Conservation (phyloP, 2,329 filamentous ascomycete species). For the Exophiala sp. region DNA sequence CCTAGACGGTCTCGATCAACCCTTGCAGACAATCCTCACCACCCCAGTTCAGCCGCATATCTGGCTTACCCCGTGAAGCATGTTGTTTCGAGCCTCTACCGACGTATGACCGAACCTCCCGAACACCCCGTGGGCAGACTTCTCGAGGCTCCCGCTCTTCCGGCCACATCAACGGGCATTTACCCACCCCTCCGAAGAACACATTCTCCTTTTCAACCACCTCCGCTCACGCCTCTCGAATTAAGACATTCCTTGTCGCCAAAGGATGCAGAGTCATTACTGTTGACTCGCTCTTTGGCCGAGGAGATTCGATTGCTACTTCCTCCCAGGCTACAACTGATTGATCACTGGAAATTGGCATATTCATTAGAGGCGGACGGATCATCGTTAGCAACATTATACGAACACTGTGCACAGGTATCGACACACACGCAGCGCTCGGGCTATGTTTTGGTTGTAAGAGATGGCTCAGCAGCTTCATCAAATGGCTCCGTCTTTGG, state of each 20-base stretch:
- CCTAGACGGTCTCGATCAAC: conserved; percentile 11
- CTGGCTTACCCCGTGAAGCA: conserved; percentile 48
- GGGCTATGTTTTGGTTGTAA: conserved; percentile 83
- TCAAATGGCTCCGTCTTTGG: conserved; percentile 60
- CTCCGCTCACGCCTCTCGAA: conserved; percentile 74
- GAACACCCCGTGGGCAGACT: conserved; percentile 27
- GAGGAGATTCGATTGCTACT: conserved; percentile 90
- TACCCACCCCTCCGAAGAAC: conserved; percentile 57
- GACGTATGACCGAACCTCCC: conserved; percentile 53
- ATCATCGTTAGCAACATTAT: conserved; percentile 78
- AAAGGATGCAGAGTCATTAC: conserved; percentile 49
- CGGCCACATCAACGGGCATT: conserved; percentile 40
- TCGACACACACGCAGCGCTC: conserved; percentile 58
- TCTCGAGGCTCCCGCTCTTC: conserved; percentile 28
- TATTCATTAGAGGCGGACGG: conserved; percentile 93
- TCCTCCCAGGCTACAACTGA: conserved; percentile 77
- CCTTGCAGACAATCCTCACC: conserved; percentile 30
- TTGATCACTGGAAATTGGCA: conserved; percentile 76
- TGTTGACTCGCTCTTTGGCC: conserved; percentile 68
- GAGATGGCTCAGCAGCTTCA: conserved; percentile 52
- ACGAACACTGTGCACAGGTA: conserved; percentile 67
- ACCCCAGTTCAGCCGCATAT: conserved; percentile 40
- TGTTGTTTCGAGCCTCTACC: conserved; percentile 58
- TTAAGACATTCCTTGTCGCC: conserved; percentile 49
- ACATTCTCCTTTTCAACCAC: conserved; percentile 75